Conservation (phyloP, 176 grass and related monocot species). For the Phoenix roebelenii region DNA sequence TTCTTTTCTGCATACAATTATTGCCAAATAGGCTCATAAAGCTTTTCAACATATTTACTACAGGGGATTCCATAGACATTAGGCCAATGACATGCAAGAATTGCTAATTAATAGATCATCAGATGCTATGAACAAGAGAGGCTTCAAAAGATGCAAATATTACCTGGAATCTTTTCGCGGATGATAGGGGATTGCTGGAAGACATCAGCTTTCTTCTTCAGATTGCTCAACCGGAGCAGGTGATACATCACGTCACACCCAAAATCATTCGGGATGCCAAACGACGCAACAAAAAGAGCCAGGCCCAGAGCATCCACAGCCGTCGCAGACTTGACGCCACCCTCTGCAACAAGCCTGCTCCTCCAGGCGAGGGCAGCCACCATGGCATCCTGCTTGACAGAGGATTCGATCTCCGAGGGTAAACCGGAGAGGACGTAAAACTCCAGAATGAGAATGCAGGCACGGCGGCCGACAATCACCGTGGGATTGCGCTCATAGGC, state of each 20-base stretch:
- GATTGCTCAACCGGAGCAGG: slow-evolving; percentile 17
- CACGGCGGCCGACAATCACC: slow-evolving; percentile 21
- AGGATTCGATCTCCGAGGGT: slow-evolving; percentile 19
- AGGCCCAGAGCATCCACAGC: slow-evolving; percentile 42
- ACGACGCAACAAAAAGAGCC: slow-evolving; percentile 33
- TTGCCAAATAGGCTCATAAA: no score
- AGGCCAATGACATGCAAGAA: no score
- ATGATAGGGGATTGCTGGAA: slow-evolving; percentile 39
- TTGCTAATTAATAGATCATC: no score
- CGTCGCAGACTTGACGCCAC: slow-evolving; percentile 13
- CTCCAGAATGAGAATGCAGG: slow-evolving; percentile 48
- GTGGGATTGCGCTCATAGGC: slow-evolving; percentile 22
- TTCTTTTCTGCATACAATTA: no score
- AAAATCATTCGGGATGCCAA: slow-evolving; percentile 38
- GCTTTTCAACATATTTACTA: no score
- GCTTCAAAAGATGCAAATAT: background rate
- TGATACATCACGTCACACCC: slow-evolving; percentile 28
- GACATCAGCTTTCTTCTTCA: slow-evolving; percentile 24
- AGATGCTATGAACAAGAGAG: no score
- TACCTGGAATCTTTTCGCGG: slow-evolving; percentile 31
- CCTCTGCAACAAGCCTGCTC: slow-evolving; percentile 26
- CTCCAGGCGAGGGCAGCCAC: slow-evolving; percentile 36
- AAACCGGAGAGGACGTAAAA: slow-evolving; percentile 47
- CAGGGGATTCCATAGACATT: no score
- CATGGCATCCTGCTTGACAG: slow-evolving; percentile 9